These are phyloP conservation scores for Diplosphaera chodatii DNA, from an alignment of 139 green algal genomes.

Conservation along the genomic window DNA sequence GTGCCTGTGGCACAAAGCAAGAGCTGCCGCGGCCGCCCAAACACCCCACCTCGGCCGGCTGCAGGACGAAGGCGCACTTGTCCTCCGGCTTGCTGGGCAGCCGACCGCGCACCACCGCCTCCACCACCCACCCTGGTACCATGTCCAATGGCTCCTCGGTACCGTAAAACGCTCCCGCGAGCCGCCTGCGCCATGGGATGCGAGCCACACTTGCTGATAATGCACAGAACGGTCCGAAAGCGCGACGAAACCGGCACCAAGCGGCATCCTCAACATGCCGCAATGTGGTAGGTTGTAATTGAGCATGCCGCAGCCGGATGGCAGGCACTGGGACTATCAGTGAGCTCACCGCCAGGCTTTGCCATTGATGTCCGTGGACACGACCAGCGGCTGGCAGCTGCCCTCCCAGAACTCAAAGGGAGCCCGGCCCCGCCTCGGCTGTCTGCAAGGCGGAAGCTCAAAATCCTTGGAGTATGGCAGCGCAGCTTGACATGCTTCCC, in stretches of 20 bases:
- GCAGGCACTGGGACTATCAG: too few species aligned
- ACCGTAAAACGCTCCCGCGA: conserved; percentile 21
- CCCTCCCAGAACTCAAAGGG: conserved; percentile 17
- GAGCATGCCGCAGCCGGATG: too few species aligned
- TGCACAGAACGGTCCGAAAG: too few species aligned
- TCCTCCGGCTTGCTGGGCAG: conserved; percentile 42
- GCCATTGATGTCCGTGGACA: neutral
- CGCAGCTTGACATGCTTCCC: too few species aligned
- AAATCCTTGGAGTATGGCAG: too few species aligned
- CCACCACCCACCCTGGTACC: conserved; percentile 64
- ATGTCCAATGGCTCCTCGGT: conserved; percentile 37
- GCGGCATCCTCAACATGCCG: too few species aligned
- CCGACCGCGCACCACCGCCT: conserved; percentile 53
- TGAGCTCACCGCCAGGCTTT: conserved; percentile 20
- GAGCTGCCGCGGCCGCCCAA: too few species aligned
- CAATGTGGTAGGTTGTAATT: too few species aligned
- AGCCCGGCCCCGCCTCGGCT: neutral
- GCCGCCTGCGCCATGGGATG: neutral
- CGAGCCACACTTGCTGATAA: too few species aligned
- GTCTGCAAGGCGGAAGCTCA: neutral
- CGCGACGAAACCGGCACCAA: too few species aligned
- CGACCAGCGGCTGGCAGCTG: neutral
- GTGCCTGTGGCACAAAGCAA: too few species aligned
- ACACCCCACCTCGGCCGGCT: conserved; percentile 55
- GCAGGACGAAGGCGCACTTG: conserved; percentile 78